Base-by-base conservation (phyloP, 2,329 filamentous ascomycete species). In the Neonectria sp. region DNA sequence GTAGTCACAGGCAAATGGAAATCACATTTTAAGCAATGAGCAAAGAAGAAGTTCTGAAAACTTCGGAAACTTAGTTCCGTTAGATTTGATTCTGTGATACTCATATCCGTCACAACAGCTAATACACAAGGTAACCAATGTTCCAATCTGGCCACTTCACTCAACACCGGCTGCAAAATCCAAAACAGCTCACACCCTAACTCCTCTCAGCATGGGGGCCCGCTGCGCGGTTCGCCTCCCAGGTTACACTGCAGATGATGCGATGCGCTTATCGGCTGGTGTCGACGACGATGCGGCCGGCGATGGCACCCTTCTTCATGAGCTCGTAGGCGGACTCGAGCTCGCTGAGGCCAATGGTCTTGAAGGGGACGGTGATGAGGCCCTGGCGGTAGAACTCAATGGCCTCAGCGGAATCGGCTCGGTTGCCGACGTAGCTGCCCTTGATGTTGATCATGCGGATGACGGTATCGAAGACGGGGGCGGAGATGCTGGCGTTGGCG, bases 341-440 rank as follows among this genome's bases (percentile, higher is more conserved):
- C 82, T 98, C 88, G 76, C 90, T 92, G 67, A 98, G 86, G 15
- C 94, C 94, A 60, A 94, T 90, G 8, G 89, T 89, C 91, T 97
- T 97, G 89, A 88, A 96, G 8, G 95, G 95, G 6, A 91, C 91
- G 79, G 94, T 92, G 87, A 98, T 95, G 71, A 97, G 83, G 17
- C 95, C 95, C 25, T 92, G 88, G 64, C 88, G 85, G 86, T 90
- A 98, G 85, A 98, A 98, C 73, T 98, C 95, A 69, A 98, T 86
- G 3, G 95, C 95, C 85, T 98, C 95, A 60, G 91, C 89, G 1
- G 91, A 92, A 80, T 98, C 95, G 79, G 92, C 91, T 73, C 95
- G 90, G 86, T 97, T 98, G 65, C 95, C 95, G 73, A 98, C 95
- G 79, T 98, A 98, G 75, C 91, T 94, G 68, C 95, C 95, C 86